phyloP scores from a whole-genome alignment of 2,329 filamentous ascomycete species.

The Fusarium verticillioides region DNA sequence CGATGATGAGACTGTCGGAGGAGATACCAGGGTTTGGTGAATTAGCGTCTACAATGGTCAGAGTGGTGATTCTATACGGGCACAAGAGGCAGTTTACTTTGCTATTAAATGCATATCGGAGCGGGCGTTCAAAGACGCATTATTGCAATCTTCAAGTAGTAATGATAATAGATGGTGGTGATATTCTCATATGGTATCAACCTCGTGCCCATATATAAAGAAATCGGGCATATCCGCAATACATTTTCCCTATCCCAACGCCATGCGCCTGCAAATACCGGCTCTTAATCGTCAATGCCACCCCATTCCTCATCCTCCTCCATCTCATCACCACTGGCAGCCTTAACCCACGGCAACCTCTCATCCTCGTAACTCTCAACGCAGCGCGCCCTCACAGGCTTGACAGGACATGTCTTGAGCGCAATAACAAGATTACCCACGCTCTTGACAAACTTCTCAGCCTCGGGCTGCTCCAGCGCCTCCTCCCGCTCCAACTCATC shows the following conservation, averaged over 20 bases:
- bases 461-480: conserved; percentile 55
- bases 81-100: conserved; percentile 10
- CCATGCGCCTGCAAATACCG: conserved; percentile 38
- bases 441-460: conserved; percentile 61
- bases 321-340: conserved; percentile 47
- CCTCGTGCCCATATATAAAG: conserved; percentile 31
- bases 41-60: not conserved
- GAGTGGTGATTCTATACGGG: not conserved
- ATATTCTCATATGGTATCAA: conserved; percentile 41
- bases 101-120: conserved; percentile 30
- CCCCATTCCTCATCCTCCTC: conserved; percentile 66
- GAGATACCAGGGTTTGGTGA: conserved; percentile 46
- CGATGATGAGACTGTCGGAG: conserved; percentile 46
- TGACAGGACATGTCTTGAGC: conserved; percentile 70
- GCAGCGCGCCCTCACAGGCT: conserved; percentile 76
- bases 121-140: conserved; percentile 30
- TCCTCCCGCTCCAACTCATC: conserved; percentile 85
- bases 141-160: conserved; percentile 14
- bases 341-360: conserved; percentile 70
- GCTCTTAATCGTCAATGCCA: conserved; percentile 71
- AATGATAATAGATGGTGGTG: conserved; percentile 33
- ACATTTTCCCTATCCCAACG: conserved; percentile 41
- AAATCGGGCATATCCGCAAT: conserved; percentile 11
- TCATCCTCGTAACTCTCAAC: conserved; percentile 79
- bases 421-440: conserved; percentile 67